phyloP scores from a whole-genome alignment of 345 rosid species.

The Eucalyptus cloeziana region DNA sequence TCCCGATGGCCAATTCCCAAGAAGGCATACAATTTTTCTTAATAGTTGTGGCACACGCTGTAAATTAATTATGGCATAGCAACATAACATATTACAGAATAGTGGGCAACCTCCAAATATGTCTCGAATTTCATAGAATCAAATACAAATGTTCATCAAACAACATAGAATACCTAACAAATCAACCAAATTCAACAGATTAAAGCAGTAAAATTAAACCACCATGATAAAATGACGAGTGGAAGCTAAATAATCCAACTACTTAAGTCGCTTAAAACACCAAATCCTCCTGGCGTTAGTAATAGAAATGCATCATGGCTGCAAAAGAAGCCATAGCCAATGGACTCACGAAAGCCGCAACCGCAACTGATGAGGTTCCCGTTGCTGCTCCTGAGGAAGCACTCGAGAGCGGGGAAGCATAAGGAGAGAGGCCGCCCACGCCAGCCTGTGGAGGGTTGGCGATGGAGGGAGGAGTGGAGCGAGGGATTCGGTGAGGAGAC shows the following conservation, averaged over 20 bases:
- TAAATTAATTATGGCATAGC: neutral
- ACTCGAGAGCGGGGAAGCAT: conserved; percentile 19
- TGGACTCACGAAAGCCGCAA: neutral
- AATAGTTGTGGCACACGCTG: neutral
- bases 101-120: neutral
- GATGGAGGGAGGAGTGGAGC: conserved; percentile 3
- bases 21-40: neutral
- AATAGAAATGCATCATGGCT: neutral
- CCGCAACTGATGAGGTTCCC: neutral
- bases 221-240: neutral
- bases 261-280: neutral
- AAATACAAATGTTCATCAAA: neutral
- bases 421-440: neutral
- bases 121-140: neutral
- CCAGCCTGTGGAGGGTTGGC: conserved; percentile 16
- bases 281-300: neutral
- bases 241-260: neutral
- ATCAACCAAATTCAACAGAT: neutral
- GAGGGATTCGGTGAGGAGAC: conserved; percentile 19
- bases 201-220: neutral
- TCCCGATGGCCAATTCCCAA: neutral
- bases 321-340: neutral
- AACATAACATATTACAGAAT: neutral
- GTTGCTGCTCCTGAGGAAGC: neutral
- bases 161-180: neutral